Conservation (phyloP, 805 yeast species). For the Myxozyma monticola region DNA sequence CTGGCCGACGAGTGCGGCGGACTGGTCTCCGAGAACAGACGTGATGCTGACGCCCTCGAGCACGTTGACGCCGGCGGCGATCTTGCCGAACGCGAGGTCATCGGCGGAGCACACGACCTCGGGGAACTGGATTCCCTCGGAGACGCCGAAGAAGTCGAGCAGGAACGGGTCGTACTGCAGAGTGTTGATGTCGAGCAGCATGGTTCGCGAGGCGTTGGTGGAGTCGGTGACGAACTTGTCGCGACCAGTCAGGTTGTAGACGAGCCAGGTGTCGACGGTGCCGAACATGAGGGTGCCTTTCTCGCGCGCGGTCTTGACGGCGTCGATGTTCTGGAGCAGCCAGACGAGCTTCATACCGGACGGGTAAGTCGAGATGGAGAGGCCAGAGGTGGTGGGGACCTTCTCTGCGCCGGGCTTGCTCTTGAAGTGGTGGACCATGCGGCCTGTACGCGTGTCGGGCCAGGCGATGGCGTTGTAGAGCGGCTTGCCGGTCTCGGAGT, state of each 20-base stretch:
- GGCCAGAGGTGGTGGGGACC: conserved; percentile 69
- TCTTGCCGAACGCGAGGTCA: conserved; percentile 67
- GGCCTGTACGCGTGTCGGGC: conserved; percentile 89
- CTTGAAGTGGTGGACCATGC: conserved; percentile 63
- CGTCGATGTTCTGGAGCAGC: conserved; percentile 78
- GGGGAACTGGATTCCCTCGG: conserved; percentile 64
- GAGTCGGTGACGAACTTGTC: conserved; percentile 67
- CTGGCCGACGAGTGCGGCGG: conserved; percentile 91
- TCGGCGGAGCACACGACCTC: conserved; percentile 70
- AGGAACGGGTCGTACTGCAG: conserved; percentile 73
- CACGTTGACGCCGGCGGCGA: conserved; percentile 48
- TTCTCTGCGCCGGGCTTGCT: conserved; percentile 55
- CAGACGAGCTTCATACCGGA: conserved; percentile 88
- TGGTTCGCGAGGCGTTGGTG: conserved; percentile 89
- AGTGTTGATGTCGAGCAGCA: conserved; percentile 79
- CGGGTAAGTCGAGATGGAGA: conserved; percentile 88
- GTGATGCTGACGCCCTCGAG: conserved; percentile 70
- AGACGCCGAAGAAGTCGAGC: conserved; percentile 77
- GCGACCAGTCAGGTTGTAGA: conserved; percentile 72
- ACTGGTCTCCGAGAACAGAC: conserved; percentile 93
- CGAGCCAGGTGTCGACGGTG: conserved; percentile 91
- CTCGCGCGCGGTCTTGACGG: conserved; percentile 66
- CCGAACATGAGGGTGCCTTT: conserved; percentile 84
- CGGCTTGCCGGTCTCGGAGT: conserved; percentile 76
- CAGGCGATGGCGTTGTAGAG: conserved; percentile 89